Conservation (phyloP, 2,329 filamentous ascomycete genomes). For the Ilyonectria sp. region DNA sequence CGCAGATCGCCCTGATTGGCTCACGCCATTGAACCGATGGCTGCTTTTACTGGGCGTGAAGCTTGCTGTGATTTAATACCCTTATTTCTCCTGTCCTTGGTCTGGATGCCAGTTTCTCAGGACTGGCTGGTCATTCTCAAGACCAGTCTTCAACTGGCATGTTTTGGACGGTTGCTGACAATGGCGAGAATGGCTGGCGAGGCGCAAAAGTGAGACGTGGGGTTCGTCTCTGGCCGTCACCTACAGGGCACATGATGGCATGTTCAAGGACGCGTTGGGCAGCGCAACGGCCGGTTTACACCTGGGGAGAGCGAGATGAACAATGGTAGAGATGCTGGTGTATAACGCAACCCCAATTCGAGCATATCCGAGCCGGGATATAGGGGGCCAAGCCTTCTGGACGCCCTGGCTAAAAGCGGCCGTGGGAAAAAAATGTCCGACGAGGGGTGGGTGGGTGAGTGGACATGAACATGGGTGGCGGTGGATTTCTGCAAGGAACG, state of each 20-base stretch:
- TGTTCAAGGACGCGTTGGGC: not conserved
- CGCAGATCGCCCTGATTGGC: too few species aligned
- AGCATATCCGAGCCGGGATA: not conserved
- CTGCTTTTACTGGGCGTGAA: too few species aligned
- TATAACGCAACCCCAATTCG: not conserved
- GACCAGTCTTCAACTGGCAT: too few species aligned
- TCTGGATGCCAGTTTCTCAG: too few species aligned
- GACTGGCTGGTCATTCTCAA: too few species aligned
- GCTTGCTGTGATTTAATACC: too few species aligned
- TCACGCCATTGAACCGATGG: too few species aligned
- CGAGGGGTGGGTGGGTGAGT: not conserved
- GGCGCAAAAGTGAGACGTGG: not conserved
- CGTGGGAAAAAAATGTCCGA: conserved; percentile 17
- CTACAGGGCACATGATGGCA: not conserved
- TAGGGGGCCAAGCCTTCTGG: not conserved
- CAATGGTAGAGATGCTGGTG: not conserved
- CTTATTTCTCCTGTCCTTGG: too few species aligned
- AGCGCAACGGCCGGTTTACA: not conserved
- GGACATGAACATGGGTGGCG: not conserved
- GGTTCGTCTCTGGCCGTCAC: not conserved
- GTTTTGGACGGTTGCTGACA: not conserved
- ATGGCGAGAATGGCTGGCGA: not conserved
- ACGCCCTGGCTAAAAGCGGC: not conserved
- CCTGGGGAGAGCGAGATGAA: not conserved
- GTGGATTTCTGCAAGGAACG: conserved; percentile 13